Evolutionary conservation across 345 rosid genomes (phyloP), one percentile per base, ranked within the genome.

Genomic region (Excoecaria agallocha): DNA sequence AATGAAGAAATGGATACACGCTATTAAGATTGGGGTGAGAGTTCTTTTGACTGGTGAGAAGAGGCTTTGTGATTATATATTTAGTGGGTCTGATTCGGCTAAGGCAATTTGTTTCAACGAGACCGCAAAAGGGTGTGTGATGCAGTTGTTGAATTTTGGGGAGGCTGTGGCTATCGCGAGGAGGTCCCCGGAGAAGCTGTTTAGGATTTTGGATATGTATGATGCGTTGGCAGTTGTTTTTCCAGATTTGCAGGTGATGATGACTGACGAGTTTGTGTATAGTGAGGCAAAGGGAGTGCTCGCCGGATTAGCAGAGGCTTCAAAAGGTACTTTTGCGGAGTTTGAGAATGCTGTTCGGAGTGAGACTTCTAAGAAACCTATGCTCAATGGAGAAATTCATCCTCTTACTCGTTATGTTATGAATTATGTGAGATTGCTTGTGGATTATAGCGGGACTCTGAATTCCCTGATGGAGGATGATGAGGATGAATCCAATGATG

Each of bases 1-100:
- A 84, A 93, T 95, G 98, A 95, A 90, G 93, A 93, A 87, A 71
- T 95, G 99, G 99, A 82, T 86, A 52, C 99, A 86, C 75, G 98
- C 99, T 30, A 82, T 90, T 56, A 95, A 95, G 86, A 82, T 91
- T 49, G 79, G 84, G 10, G 87, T 84, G 48, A 87, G 89, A 82
- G 93, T 89, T 74, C 89, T 93, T 83, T 70, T 95, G 66, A 82
- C 83, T 19, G 94, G 97, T 11, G 99, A 95, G 76, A 93, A 83
- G 76, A 85, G 84, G 87, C 87, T 89, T 35, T 93, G 97, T 67
- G 97, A 93, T 64, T 84, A 88, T 76, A 86, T 95, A 54, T 95
- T 95, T 74, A 50, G 57, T n/a, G 83, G 79, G 3, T 87, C 92
- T 0, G 93, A 91, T 46, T 74, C 86, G 1, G 83, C 86, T 15